Evolutionary conservation across 805 yeast genomes (phyloP).

Genomic region (Zygosaccharomyces siamensis): DNA sequence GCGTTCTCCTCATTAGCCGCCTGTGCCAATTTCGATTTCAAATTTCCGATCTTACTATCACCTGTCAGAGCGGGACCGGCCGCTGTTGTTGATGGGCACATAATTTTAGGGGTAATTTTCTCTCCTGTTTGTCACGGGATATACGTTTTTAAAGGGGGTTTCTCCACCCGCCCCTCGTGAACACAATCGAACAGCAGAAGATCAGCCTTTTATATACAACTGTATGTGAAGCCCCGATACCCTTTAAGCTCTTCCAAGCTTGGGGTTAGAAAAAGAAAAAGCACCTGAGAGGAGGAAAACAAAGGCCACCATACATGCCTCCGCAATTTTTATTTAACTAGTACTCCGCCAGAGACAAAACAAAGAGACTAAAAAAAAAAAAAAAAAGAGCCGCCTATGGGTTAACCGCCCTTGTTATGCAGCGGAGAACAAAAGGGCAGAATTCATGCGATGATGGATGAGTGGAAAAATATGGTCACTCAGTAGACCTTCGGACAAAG

Average conservation of each 20-base stretch:
- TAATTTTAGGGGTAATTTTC: background rate
- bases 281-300: too few species aligned
- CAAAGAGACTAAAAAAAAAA: background rate
- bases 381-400: constrained; percentile 1
- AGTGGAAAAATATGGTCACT: background rate
- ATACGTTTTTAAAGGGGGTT: too few species aligned
- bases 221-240: background rate
- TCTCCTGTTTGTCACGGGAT: background rate
- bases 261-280: background rate
- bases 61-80: background rate
- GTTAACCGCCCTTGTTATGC: constrained; percentile 1
- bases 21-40: constrained; percentile 8
- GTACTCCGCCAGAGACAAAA: background rate
- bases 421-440: background rate
- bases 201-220: background rate
- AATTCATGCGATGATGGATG: background rate
- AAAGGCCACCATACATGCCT: too few species aligned
- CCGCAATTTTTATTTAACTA: too few species aligned
- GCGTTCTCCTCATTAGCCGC: background rate
- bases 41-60: constrained; percentile 6
- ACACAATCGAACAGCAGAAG: background rate
- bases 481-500: background rate
- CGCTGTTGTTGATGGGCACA: constrained; percentile 4
- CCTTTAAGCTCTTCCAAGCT: background rate
- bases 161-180: background rate